Evolutionary conservation across 345 rosid genomes (phyloP), one percentile per base, ranked within the genome.

Genomic region (Pistacia vera): DNA sequence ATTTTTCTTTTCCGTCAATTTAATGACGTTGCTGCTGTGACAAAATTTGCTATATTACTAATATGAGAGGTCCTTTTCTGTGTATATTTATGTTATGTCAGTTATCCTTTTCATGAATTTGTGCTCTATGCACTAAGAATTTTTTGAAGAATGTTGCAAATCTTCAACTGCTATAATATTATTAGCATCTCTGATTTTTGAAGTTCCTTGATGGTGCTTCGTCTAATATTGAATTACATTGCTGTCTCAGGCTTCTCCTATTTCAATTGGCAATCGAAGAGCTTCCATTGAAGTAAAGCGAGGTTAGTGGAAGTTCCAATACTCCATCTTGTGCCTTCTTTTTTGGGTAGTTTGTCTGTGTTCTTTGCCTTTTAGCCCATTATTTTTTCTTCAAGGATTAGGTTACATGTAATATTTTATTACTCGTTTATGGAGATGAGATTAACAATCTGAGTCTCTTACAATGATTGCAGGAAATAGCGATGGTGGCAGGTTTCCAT

Each of bases 201-300:
- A 46, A 71, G 41, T 14, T 28, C 55, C 49, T 35, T 10, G 8
- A 9, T 30, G 18, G 57, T 25, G 11, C 30, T 62, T 30, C 13
- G 64, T 63, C 77, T 74, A 52, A 64, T 54, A 63, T 46, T n/a
- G 20, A n/a, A 35, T n/a, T 63, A 48, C 44, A 28, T 22, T 48
- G 13, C 28, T 16, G 52, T 80, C 73, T 55, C 88, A 88, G 87
- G 93, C 77, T 69, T 68, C 81, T 59, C 82, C 93, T 7, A 75
- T 92, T 59, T 72, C 66, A 56, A 85, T 94, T 25, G 98, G 96
- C 41, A 83, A 78, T 72, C 75, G 94, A n/a, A 78, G 54, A 69
- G 96, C 91, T 57, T 89, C 91, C 46, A 91, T 94, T 38, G 97
- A 92, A 82, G 93, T 75, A 68, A 94, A 92, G 80, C 87, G 90